Base-by-base conservation (phyloP, 2,329 filamentous ascomycete genomes). In the Colletotrichum australisinense region DNA sequence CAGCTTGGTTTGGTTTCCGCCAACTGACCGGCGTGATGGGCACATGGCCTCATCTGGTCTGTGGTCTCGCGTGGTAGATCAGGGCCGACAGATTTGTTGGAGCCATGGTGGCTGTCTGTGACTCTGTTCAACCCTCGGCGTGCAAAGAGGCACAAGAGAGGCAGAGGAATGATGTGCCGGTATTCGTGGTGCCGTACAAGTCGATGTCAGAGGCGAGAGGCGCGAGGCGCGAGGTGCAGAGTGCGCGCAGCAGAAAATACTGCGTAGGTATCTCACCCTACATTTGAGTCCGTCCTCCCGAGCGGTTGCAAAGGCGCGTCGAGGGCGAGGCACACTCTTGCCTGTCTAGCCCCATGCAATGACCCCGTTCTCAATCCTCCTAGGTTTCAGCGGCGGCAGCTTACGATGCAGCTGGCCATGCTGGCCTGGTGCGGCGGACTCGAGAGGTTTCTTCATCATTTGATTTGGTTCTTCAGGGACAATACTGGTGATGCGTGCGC, bases 1-100 rank as follows among this genome's bases (percentile, higher is more conserved):
- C 22, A 46, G 46, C 28, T 62, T 26, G 28, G 28, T 24, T 28
- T 52, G 60, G 60, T 49, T 19, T 49, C 42, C 19, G 42, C 42
- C 42, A 49, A 30, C 60, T 63, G 60, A 49, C 52, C 52, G 60
- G 62, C 70, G 53, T 69, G 59, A 73, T 59, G 66, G 66, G 67
- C 60, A 73, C 70, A 73, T 73, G 67, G 70, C 42, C 56, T 70
- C 60, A 63, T 65, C 67, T 69, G 60, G 70, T 73, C 67, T 55
- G 56, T 70, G 70, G 60, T 62, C 70, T 73, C 67, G 56, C 70
- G 67, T 73, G 67, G 70, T 70, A 65, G 60, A 73, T 57, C 67
- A 73, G 55, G 60, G 56, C 70, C 67, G 49, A 70, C 42, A 73
- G 56, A 73, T 73, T 46, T 57, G 67, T 65, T 67, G 22, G 32